phyloP scores from a whole-genome alignment of 2,329 filamentous ascomycete species.

The Thermochaetoides dissita region DNA sequence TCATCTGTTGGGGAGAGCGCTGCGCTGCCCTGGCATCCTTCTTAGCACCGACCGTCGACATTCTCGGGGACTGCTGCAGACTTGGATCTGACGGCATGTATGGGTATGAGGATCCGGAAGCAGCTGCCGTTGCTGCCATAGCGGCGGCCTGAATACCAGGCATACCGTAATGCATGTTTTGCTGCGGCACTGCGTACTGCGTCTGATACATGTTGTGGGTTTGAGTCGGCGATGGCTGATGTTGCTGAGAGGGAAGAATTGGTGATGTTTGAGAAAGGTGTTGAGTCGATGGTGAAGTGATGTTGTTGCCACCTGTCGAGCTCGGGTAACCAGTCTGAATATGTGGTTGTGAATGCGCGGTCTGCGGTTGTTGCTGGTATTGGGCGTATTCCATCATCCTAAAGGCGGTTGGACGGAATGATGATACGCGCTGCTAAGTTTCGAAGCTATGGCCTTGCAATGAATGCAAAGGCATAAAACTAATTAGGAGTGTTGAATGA shows the following conservation, averaged over 20 bases:
- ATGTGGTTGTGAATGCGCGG: constrained; percentile 44
- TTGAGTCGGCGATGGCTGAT: constrained; percentile 49
- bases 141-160: constrained; percentile 77
- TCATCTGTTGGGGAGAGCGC: constrained; percentile 63
- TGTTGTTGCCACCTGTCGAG: constrained; percentile 40
- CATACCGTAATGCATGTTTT: constrained; percentile 71
- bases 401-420: constrained; percentile 1
- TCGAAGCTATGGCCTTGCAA: constrained; percentile 8
- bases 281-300: constrained; percentile 61
- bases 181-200: constrained; percentile 58
- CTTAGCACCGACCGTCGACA: constrained; percentile 55
- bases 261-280: constrained; percentile 66
- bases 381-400: constrained; percentile 61
- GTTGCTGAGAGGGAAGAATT: constrained; percentile 66
- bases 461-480: constrained; percentile 2
- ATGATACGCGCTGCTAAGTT: constrained; percentile 10
- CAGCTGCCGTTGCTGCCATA: constrained; percentile 82
- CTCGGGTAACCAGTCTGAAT: constrained; percentile 49
- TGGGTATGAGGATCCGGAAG: constrained; percentile 66
- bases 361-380: constrained; percentile 56
- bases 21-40: constrained; percentile 52
- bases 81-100: constrained; percentile 59
- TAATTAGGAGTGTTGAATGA: too few species aligned
- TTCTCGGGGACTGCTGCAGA: constrained; percentile 62
- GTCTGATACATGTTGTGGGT: constrained; percentile 69